Base-by-base conservation (phyloP, 495 filamentous ascomycete genomes). In the Penicillium silybi region DNA sequence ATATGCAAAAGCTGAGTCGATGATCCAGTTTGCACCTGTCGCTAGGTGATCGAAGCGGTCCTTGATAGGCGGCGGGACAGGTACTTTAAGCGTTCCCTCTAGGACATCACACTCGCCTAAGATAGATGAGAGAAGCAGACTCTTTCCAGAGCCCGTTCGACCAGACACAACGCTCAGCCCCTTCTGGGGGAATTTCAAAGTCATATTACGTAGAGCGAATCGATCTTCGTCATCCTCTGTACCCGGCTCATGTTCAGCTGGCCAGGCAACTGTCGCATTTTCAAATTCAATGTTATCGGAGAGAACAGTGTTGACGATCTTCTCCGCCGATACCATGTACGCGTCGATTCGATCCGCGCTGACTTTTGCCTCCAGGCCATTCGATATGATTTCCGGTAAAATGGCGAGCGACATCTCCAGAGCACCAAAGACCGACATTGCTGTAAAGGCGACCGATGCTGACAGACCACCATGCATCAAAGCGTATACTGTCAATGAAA, bases 361-460 rank as follows among this genome's bases (percentile, higher is more conserved):
- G 7, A 92, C 78, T 69, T 83, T 85, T 0, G 88, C 84, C 54
- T 95, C 88, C 40, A 80, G 67, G 0, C 77, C 66, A 57, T 86
- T 78, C 0, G 89, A 85, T 6, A 82, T 85, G 11, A 92, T 68
- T 53, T 91, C 87, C 2, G 89, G 89, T 34, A 93, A 66, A 19
- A 87, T 71, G 6, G 84, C 80, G 2, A 95, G 66, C 0, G 84
- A 82, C 26, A 81, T 72, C 62, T 93, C 89, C 37, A 95, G 77
- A 11, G 78, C 73, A 35, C 75, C 79, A 66, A 95, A 92, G 27
- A 95, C 72, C 2, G 84, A 79, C 40, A 95, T 76, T 44, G 87
- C 82, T 15, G 90, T 90, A 55, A 95, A 95, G 2, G 90, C 90
- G 15, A 91, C 81, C 0, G 88, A 89, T 3, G 90, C 81, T 1